A percentile compares a stretch with the other conserved stretches of the same genome.
These are phyloP conservation scores for Crepidotus variabilis DNA, from an alignment of 768 basidiomycete species.

Conservation along the genomic window DNA sequence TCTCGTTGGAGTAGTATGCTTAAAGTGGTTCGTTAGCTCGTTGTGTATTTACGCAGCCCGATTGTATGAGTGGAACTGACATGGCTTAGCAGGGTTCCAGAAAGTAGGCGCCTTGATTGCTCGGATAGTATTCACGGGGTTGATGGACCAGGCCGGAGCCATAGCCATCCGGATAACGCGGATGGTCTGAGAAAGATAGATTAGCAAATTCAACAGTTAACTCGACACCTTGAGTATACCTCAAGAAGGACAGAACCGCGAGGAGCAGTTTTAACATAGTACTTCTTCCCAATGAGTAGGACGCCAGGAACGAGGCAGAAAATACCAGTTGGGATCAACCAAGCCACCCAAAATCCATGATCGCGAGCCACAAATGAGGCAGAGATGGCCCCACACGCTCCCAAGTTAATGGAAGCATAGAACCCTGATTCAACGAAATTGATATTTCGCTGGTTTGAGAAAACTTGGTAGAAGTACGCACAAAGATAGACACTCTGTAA, in stretches of 20 bases:
- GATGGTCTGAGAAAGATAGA: constrained; percentile 16
- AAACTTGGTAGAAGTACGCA: not conserved
- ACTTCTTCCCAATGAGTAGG: constrained; percentile 35
- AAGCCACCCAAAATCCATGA: constrained; percentile 50
- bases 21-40: not conserved
- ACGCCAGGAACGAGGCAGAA: constrained; percentile 44
- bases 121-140: constrained; percentile 29
- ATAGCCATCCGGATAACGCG: constrained; percentile 35
- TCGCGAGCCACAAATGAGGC: constrained; percentile 50
- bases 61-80: constrained; percentile 15
- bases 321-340: constrained; percentile 43
- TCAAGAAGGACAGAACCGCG: constrained; percentile 48
- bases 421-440: constrained; percentile 18
- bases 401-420: constrained; percentile 42
- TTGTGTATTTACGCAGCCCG: not conserved
- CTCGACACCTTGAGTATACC: not conserved
- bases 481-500: constrained; percentile 47
- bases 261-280: constrained; percentile 46
- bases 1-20: constrained; percentile 29
- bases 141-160: constrained; percentile 33
- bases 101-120: constrained; percentile 29
- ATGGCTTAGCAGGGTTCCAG: constrained; percentile 47
- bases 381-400: constrained; percentile 45
- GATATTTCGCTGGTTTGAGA: not conserved
- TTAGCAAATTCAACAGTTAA: not conserved